Conservation (phyloP, 495 filamentous ascomycete species). For the Apiosordaria backusii region DNA sequence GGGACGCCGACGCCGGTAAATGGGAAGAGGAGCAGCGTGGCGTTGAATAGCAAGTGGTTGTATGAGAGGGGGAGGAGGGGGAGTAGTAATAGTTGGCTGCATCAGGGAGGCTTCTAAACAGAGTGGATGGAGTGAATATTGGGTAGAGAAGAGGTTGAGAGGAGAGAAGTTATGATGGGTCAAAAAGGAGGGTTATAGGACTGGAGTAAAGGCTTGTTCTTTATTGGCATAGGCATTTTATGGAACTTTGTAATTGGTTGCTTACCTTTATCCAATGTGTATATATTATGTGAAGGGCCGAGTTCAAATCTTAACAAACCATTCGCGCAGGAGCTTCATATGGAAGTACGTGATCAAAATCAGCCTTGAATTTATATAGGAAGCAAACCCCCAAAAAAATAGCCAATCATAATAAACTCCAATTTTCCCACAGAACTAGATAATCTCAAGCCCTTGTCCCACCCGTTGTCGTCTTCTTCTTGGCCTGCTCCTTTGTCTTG, state of each 20-base stretch:
- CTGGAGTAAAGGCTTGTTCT: not conserved
- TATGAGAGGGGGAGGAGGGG: conserved; percentile 68
- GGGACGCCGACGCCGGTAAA: conserved; percentile 63
- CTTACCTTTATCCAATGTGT: not conserved
- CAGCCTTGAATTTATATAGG: not conserved
- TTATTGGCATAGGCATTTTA: not conserved
- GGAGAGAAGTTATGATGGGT: not conserved
- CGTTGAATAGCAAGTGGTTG: conserved; percentile 84
- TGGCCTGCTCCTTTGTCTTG: conserved; percentile 52
- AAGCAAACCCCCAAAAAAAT: not conserved
- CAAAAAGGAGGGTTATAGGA: not conserved
- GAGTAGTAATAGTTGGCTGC: conserved; percentile 38
- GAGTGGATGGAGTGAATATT: not conserved
- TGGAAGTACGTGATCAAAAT: not conserved
- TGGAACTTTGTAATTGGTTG: not conserved
- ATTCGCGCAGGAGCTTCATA: too few relatives aligned
- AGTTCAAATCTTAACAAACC: too few relatives aligned
- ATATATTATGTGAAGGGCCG: not conserved
- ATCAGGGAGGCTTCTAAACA: conserved; percentile 14
- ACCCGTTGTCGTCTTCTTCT: conserved; percentile 11
- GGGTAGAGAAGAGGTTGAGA: not conserved
- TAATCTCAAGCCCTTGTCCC: not conserved
- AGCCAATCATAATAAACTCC: not conserved
- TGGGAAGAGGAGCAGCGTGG: conserved; percentile 65
- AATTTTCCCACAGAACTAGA: not conserved